phyloP scores from a whole-genome alignment of 73 alveolate species.

The Stentor coeruleus region DNA sequence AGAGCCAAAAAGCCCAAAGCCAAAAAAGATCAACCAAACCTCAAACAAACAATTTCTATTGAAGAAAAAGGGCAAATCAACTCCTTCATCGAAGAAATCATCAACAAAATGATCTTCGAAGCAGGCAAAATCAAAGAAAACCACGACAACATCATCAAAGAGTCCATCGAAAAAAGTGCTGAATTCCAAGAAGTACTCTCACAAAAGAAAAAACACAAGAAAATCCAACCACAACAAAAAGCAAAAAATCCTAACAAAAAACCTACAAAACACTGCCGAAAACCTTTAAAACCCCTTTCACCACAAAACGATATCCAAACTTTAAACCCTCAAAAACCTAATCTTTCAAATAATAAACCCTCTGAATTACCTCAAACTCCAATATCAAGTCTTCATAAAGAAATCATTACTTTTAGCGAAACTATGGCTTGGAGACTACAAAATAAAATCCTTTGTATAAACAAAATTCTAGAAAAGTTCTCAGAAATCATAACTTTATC shows the following conservation, averaged over 20 bases:
- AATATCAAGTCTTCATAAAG: neutral
- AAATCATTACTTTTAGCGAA: conserved; percentile 1
- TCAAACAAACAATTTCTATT: neutral
- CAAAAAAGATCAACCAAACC: neutral
- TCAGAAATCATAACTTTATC: neutral
- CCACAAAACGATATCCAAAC: neutral
- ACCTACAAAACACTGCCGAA: neutral
- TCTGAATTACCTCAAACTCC: neutral
- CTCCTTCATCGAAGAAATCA: neutral
- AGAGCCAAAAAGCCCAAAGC: neutral
- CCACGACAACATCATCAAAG: neutral
- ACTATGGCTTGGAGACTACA: neutral
- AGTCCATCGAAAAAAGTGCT: neutral
- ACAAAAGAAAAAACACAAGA: neutral
- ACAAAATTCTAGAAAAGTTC: neutral
- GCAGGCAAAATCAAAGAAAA: neutral
- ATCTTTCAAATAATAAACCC: no score
- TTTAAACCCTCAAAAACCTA: no score
- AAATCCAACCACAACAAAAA: conserved; percentile 1
- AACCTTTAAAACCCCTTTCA: neutral
- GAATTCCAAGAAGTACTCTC: neutral
- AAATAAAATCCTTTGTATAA: neutral
- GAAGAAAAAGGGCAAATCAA: neutral
- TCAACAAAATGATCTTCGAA: neutral
- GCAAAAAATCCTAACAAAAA: neutral